A percentile compares a stretch with the other conserved stretches of the same genome.
phyloP scores from a whole-genome alignment of 768 basidiomycete species.

The Mycena maculata region DNA sequence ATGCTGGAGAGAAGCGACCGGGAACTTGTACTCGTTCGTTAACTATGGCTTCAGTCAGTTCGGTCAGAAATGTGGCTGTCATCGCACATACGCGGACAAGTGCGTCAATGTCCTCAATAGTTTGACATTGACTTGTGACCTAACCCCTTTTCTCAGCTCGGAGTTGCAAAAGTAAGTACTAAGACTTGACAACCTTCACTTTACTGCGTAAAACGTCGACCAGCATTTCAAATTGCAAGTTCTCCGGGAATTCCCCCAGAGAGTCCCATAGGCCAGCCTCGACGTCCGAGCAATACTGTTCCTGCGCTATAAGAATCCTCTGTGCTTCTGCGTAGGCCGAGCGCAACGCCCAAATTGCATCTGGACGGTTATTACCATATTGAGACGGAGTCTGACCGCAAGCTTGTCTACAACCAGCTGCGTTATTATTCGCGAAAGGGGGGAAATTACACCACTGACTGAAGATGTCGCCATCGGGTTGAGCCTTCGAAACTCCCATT shows the following conservation, averaged over 20 bases:
- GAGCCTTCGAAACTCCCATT: conserved; percentile 58
- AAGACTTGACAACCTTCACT: conserved; percentile 68
- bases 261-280: conserved; percentile 60
- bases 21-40: conserved; percentile 91
- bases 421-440: conserved; percentile 1
- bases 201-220: conserved; percentile 88
- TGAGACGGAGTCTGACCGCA: conserved; percentile 64
- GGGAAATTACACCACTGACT: conserved; percentile 55
- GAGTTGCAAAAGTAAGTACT: background rate
- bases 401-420: conserved; percentile 59
- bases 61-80: background rate
- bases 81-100: conserved; percentile 67
- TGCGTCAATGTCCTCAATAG: conserved; percentile 77
- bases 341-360: conserved; percentile 81
- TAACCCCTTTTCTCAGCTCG: conserved; percentile 40
- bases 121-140: conserved; percentile 78
- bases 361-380: conserved; percentile 76
- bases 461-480: conserved; percentile 84
- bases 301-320: conserved; percentile 75
- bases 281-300: conserved; percentile 74
- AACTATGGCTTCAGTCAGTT: conserved; percentile 57
- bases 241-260: conserved; percentile 71
- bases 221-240: conserved; percentile 78
- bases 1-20: conserved; percentile 85
- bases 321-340: conserved; percentile 83